Evolutionary conservation across 306 rosid genomes (phyloP).

Genomic region (Lotus japonicus): DNA sequence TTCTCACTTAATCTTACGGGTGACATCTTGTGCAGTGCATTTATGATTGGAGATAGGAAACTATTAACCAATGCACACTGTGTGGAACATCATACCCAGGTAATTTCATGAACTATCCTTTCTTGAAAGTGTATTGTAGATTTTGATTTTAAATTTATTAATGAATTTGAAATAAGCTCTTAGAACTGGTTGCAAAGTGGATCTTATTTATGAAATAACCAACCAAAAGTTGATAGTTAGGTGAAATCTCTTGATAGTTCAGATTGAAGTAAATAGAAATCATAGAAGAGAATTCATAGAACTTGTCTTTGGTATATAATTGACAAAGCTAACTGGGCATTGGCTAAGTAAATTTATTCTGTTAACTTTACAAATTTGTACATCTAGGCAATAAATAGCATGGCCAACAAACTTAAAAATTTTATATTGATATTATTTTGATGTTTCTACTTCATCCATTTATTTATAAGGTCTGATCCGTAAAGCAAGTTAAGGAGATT

Average conservation of each 20-base stretch:
- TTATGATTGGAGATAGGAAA: conserved; percentile 82
- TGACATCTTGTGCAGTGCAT: conserved; percentile 66
- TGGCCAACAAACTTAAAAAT: conserved; percentile 1
- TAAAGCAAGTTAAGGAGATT: not conserved
- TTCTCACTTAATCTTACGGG: conserved; percentile 24
- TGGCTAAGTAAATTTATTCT: conserved; percentile 1
- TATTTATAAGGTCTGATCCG: not conserved
- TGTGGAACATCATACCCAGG: conserved; percentile 96
- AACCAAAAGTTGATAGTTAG: not conserved
- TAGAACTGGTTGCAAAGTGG: not conserved
- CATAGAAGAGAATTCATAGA: not conserved
- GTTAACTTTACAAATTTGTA: not conserved
- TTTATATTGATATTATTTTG: conserved; percentile 5
- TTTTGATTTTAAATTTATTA: conserved; percentile 4
- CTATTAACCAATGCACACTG: conserved; percentile 97
- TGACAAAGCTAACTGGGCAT: not conserved
- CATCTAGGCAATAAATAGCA: not conserved
- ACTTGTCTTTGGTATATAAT: not conserved
- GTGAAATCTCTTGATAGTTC: conserved; percentile 8
- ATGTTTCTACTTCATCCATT: conserved; percentile 7
- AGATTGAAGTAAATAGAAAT: conserved; percentile 3
- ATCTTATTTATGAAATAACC: not conserved
- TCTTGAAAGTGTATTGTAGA: conserved; percentile 19
- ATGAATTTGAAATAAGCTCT: not conserved
- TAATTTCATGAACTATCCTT: conserved; percentile 25